Conservation (phyloP, 257 asterid species). For the Solanum dulcamara region DNA sequence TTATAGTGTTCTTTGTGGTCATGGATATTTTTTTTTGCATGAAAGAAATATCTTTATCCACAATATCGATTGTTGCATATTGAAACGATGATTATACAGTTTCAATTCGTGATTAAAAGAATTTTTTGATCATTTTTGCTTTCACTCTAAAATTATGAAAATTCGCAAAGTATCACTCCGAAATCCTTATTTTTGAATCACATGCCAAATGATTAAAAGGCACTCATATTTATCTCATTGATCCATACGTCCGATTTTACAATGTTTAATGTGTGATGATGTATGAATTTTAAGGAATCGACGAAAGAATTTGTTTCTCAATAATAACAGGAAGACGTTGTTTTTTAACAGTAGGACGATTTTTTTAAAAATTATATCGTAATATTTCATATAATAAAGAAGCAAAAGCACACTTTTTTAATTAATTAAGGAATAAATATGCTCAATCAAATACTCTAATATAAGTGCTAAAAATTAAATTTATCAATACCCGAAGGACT, state of each 20-base stretch:
- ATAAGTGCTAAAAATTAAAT: neutral
- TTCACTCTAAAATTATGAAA: neutral
- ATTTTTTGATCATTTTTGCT: neutral
- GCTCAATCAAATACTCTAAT: neutral
- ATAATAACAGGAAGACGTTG: too few species aligned
- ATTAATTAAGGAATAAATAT: too few species aligned
- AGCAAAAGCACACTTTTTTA: neutral
- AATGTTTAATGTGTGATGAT: neutral
- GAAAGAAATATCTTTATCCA: neutral
- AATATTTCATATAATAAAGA: neutral
- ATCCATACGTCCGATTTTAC: rapidly evolving
- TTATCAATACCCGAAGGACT: neutral
- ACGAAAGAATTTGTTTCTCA: neutral
- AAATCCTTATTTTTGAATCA: neutral
- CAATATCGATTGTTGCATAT: too few species aligned
- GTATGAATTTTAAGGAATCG: too few species aligned
- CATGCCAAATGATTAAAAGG: neutral
- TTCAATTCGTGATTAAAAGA: neutral
- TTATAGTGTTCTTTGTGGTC: neutral
- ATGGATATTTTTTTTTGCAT: neutral
- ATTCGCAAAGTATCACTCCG: neutral
- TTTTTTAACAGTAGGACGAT: neutral
- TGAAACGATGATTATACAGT: neutral
- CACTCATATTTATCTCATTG: neutral
- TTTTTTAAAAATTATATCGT: neutral